Evolutionary conservation across 1,284 basidiomycete genomes (phyloP).

Genomic region (Pseudozyma sp.): DNA sequence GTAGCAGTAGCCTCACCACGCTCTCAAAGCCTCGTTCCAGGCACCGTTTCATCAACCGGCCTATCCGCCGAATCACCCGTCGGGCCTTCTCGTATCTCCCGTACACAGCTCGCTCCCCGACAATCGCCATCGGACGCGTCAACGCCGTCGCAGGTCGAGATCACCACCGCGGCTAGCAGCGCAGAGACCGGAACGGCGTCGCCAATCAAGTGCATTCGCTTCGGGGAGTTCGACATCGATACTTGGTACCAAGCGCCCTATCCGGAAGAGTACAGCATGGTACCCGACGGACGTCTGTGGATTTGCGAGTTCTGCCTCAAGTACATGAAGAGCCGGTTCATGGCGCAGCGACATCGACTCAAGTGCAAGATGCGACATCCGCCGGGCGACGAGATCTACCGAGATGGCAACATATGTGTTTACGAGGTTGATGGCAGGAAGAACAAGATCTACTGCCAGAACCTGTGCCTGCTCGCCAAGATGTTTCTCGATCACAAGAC

Average conservation of each 20-base stretch:
- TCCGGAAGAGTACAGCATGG: slow-evolving; percentile 94
- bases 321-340: slow-evolving; percentile 96
- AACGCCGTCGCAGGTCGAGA: slow-evolving; percentile 34
- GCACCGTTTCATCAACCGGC: slow-evolving; percentile 18
- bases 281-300: slow-evolving; percentile 93
- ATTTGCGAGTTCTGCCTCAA: slow-evolving; percentile 98
- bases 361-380: slow-evolving; percentile 96
- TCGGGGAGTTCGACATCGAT: slow-evolving; percentile 93
- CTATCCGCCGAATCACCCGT: slow-evolving; percentile 21
- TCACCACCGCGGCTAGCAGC: slow-evolving; percentile 40
- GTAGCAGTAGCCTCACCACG: slow-evolving; percentile 30
- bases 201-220: slow-evolving; percentile 76
- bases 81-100: slow-evolving; percentile 28
- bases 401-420: slow-evolving; percentile 86
- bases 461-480: slow-evolving; percentile 97
- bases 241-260: slow-evolving; percentile 99
- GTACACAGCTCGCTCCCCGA: slow-evolving; percentile 27
- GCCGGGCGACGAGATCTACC: slow-evolving; percentile 97
- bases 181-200: slow-evolving; percentile 61
- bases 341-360: slow-evolving; percentile 81
- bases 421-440: slow-evolving; percentile 98
- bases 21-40: slow-evolving; percentile 4
- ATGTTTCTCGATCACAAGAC: slow-evolving; percentile 99
- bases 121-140: slow-evolving; percentile 29
- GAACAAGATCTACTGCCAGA: slow-evolving; percentile 99